Evolutionary conservation across 805 yeast species (phyloP), one percentile per base, ranked within the genome.

Genomic region (Lipomyces oligophaga): DNA sequence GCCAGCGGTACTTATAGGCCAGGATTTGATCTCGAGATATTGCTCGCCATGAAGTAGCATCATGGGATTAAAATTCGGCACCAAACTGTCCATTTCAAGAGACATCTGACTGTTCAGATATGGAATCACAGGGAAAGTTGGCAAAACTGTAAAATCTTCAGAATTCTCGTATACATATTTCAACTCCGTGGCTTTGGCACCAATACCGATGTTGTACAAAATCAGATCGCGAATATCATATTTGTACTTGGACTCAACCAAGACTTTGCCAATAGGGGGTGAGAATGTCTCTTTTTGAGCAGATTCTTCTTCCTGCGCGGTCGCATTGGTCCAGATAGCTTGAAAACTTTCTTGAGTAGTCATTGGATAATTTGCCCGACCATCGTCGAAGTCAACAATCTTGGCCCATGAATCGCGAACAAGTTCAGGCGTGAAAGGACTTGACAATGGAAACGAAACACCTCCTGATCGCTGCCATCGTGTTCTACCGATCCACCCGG

Each of bases 401-500:
- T 75, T 78, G 8, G 62, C 69, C 81, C 93, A 79, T 63, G 83
- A 72, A 41, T 81, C 83, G 45, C 75, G 71, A 50, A 90, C 71
- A 58, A 78, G 76, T 67, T 90, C 97, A 18, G 86, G 81, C 13
- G 78, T 70, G 34, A 77, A 70, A 18, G 67, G 69, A 38, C 49
- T 58, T 38, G 76, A 78, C 30, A 67, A 59, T 13, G 60, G 53
- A 35, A 75, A 77, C 30, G 78, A 75, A 13, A 84, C 84, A 58
- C 98, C 97, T 54, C 81, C 80, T 44, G 95, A 82, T 65, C 96
- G 79, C 71, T 90, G 95, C 90, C 93, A 89, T 72, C 97, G 79
- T 33, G 96, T 89, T 67, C 79, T 79, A 61, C 95, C 97, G 59
- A 85, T 74, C 96, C 97, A 90, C 34, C 96, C 97, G 49, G 93